Base-by-base conservation (phyloP, 257 asterid species). In the Ophiorrhiza pumila region DNA sequence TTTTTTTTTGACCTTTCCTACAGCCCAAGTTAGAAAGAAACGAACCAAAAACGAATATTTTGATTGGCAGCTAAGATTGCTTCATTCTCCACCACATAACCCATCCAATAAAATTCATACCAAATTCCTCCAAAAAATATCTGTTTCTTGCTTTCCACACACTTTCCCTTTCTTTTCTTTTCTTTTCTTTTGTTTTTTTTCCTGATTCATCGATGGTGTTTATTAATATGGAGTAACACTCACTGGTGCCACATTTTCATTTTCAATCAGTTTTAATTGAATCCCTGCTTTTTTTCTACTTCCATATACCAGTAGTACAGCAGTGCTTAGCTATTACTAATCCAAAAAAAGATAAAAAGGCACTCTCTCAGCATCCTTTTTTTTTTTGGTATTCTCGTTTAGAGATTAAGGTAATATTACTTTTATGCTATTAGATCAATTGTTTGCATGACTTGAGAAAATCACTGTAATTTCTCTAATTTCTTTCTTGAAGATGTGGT, bases 51-150 rank as follows among this genome's bases (percentile, higher is more conserved):
- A 59, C 1, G 8, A 31, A 67, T 56, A 14, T 56, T 65, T 65
- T 65, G 53, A 50, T 55, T 4, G 0, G 32, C 75, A 58, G 79
- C 71, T 82, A 73, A 46, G 59, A 63, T 69, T 45, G 58, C 49
- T 59, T 22, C 74, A 65, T 68, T 75, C 74, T 77, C 77, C 79
- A 77, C 90, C 92, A 80, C 74, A 68, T 65, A 77, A 17, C 55
- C 55, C 47, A 49, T 42, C 29, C 49, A 55, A 39, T n/a, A 9
- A 32, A 57, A 12, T 42, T 4, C 37, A 52, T 29, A 6, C 71
- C 37, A 55, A 70, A 61, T 73, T 58, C 3, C 20, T 13, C 62
- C 57, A 12, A 53, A 12, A 53, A 62, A 2, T 37, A 55, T 55
- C 53, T 37, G 37, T 71, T 45, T 20, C 9, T 22, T 34, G 42